A percentile compares a stretch with the other conserved stretches of the same genome.
These are phyloP conservation scores for Pholiota adiposa DNA, from an alignment of 1,284 basidiomycete genomes.

Conservation along the genomic window DNA sequence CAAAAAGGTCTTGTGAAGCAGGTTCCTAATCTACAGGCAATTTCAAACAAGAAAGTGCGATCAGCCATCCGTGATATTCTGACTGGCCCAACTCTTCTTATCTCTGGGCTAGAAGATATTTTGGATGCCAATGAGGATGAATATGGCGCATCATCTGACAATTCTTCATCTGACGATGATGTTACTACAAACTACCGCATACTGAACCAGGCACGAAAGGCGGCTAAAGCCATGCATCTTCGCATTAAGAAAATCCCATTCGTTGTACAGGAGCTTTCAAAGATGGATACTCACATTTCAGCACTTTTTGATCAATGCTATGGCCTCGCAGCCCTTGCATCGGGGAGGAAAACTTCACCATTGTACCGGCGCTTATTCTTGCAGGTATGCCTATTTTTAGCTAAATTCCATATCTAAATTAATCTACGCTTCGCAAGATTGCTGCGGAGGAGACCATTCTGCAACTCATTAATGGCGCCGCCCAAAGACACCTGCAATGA, in stretches of 20 bases:
- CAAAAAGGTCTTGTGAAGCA: neutral
- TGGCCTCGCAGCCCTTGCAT: neutral
- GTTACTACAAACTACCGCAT: neutral
- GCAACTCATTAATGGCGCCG: conserved; percentile 20
- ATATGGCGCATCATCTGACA: neutral
- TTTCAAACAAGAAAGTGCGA: neutral
- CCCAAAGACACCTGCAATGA: conserved; percentile 10
- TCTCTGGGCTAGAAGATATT: neutral
- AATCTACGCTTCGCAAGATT: conserved; percentile 14
- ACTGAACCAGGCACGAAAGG: neutral
- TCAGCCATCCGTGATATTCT: neutral
- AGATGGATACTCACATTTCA: neutral
- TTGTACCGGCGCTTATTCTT: neutral
- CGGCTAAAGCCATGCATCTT: neutral
- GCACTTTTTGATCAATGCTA: neutral
- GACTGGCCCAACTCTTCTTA: neutral
- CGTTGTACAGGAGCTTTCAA: neutral
- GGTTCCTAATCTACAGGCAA: neutral
- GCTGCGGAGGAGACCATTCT: conserved; percentile 28
- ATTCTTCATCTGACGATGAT: conserved; percentile 20
- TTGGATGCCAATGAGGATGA: neutral
- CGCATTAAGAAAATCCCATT: neutral
- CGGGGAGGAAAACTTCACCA: no score
- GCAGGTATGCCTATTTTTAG: conserved; percentile 1
- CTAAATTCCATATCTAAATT: neutral